Evolutionary conservation across 2,329 filamentous ascomycete species (phyloP).

Genomic region (Exophiala aquamarina): DNA sequence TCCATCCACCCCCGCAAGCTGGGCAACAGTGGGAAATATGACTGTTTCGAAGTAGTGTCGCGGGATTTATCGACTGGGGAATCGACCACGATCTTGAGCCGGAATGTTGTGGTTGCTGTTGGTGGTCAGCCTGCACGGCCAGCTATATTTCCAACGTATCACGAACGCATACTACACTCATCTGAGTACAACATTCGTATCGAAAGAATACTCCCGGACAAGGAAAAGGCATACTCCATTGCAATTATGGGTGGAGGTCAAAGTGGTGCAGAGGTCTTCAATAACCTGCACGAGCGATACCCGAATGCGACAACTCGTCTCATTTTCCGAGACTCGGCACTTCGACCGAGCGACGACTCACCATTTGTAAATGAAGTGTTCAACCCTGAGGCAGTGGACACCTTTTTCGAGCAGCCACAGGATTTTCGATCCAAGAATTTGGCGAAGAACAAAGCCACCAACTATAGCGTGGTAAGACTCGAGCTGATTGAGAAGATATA

Average conservation of each 20-base stretch:
- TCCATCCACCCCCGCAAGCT: constrained; percentile 61
- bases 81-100: constrained; percentile 40
- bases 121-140: constrained; percentile 72
- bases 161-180: constrained; percentile 80
- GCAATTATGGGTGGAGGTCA: constrained; percentile 88
- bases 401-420: constrained; percentile 67
- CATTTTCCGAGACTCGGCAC: constrained; percentile 77
- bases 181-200: constrained; percentile 65
- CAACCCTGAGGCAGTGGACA: constrained; percentile 80
- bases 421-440: constrained; percentile 63
- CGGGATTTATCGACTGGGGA: constrained; percentile 55
- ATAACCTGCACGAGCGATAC: constrained; percentile 78
- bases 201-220: constrained; percentile 31
- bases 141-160: constrained; percentile 64
- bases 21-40: constrained; percentile 41
- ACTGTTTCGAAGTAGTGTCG: constrained; percentile 67
- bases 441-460: constrained; percentile 75
- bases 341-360: constrained; percentile 91
- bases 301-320: constrained; percentile 76
- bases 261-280: constrained; percentile 93
- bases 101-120: constrained; percentile 62
- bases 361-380: constrained; percentile 98
- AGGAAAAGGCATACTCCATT: constrained; percentile 60
- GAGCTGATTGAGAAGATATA: constrained; percentile 87
- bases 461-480: constrained; percentile 93